These are phyloP conservation scores for Filobasidium floriforme DNA, from an alignment of 768 basidiomycete genomes.

Conservation along the genomic window DNA sequence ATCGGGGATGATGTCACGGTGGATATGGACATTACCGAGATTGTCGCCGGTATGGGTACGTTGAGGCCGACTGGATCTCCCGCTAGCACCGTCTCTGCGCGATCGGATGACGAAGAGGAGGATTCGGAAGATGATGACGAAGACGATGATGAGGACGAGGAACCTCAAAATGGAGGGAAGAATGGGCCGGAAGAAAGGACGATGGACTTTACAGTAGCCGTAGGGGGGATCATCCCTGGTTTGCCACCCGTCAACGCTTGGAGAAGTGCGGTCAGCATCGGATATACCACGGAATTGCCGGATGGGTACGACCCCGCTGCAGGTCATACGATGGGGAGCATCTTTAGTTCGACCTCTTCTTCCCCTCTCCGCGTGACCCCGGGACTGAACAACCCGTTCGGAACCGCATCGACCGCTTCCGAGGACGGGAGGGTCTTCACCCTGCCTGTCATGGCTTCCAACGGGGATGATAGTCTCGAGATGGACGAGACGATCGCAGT, in stretches of 20 bases:
- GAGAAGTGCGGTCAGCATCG: conserved; percentile 32
- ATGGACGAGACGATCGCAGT: conserved; percentile 46
- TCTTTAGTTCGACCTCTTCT: not conserved
- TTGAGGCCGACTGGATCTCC: conserved; percentile 12
- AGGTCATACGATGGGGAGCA: not conserved
- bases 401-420: not conserved
- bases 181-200: conserved; percentile 30
- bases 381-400: conserved; percentile 7
- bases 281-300: conserved; percentile 30
- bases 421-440: not conserved
- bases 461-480: conserved; percentile 33
- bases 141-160: conserved; percentile 15
- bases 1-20: conserved; percentile 14
- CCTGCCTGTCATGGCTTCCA: conserved; percentile 7
- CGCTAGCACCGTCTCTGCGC: conserved; percentile 17
- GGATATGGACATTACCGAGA: conserved; percentile 26
- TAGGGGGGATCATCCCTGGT: conserved; percentile 41
- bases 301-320: conserved; percentile 6
- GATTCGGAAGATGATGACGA: conserved; percentile 33
- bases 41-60: conserved; percentile 6
- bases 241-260: conserved; percentile 38
- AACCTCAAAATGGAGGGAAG: conserved; percentile 8
- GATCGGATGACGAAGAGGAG: conserved; percentile 29
- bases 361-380: not conserved
- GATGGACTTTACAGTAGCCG: conserved; percentile 46